Conservation (phyloP, 257 asterid species). For the Nicotiana benthamiana region DNA sequence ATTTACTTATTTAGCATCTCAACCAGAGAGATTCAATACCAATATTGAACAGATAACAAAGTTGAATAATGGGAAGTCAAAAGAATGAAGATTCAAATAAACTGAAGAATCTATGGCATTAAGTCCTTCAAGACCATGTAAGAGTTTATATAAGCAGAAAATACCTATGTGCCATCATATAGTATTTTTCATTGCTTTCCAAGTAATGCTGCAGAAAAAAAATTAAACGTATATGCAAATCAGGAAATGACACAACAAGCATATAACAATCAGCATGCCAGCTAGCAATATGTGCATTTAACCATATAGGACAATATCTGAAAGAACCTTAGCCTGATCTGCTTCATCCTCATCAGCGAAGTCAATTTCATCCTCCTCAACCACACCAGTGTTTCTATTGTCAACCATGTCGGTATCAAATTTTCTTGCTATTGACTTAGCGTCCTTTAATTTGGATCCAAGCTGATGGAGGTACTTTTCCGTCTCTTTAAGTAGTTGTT, state of each 20-base stretch:
- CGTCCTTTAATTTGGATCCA: slow-evolving; percentile 84
- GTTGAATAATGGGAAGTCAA: neutral
- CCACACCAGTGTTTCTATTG: slow-evolving; percentile 29
- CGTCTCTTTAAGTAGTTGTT: slow-evolving; percentile 86
- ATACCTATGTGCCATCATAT: slow-evolving; percentile 98
- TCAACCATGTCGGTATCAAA: slow-evolving; percentile 70
- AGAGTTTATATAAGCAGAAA: slow-evolving; percentile 7
- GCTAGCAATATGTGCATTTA: neutral
- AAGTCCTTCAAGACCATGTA: slow-evolving; percentile 11
- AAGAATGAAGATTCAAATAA: neutral
- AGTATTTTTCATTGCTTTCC: slow-evolving; percentile 99
- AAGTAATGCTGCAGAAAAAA: slow-evolving; percentile 75
- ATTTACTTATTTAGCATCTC: neutral
- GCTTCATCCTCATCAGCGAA: slow-evolving; percentile 76
- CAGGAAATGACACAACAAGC: slow-evolving; percentile 11
- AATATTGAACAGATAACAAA: neutral
- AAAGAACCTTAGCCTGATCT: slow-evolving; percentile 91
- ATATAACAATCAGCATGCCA: neutral
- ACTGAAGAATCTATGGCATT: neutral
- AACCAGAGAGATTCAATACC: neutral
- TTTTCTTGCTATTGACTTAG: slow-evolving; percentile 66
- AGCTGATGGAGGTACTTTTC: slow-evolving; percentile 93
- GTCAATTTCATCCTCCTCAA: slow-evolving; percentile 57
- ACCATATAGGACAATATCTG: neutral
- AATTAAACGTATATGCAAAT: slow-evolving; percentile 10